phyloP scores from a whole-genome alignment of 75 land plant genomes.

The Pinus tabuliformis region DNA sequence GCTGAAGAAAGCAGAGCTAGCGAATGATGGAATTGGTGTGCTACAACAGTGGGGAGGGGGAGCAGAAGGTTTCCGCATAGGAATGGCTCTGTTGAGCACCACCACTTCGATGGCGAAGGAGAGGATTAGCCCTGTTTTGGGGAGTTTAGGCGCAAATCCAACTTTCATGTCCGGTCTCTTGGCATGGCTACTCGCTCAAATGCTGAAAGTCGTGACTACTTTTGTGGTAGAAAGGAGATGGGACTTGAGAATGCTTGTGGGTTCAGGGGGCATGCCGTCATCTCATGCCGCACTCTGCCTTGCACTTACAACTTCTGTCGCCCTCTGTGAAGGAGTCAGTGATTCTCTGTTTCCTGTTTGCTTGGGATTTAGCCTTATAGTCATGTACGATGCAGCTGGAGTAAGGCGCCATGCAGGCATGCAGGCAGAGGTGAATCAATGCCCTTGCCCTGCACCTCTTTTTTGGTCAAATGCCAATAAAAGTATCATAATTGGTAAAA shows the following conservation, averaged over 20 bases:
- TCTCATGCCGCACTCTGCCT: slow-evolving; percentile 90
- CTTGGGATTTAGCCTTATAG: slow-evolving; percentile 89
- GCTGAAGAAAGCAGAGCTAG: neutral
- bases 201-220: slow-evolving; percentile 62
- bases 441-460: neutral
- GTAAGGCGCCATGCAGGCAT: slow-evolving; percentile 91
- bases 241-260: slow-evolving; percentile 68
- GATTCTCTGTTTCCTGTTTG: slow-evolving; percentile 89
- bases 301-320: slow-evolving; percentile 87
- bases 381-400: slow-evolving; percentile 98
- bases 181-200: slow-evolving; percentile 90
- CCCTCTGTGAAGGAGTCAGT: slow-evolving; percentile 80
- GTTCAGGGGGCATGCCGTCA: slow-evolving; percentile 98
- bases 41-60: slow-evolving; percentile 2
- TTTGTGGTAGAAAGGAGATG: slow-evolving; percentile 79
- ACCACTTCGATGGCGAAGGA: slow-evolving; percentile 63
- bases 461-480: neutral
- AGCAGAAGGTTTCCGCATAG: slow-evolving; percentile 27
- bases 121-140: slow-evolving; percentile 71
- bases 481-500: neutral
- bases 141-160: slow-evolving; percentile 67
- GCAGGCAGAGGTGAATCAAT: slow-evolving; percentile 77
- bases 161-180: slow-evolving; percentile 87
- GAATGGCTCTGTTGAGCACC: slow-evolving; percentile 68
- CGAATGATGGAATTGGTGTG: neutral